Conservation (phyloP, 352 stramenopile species). For the Pythium sukuiense region DNA sequence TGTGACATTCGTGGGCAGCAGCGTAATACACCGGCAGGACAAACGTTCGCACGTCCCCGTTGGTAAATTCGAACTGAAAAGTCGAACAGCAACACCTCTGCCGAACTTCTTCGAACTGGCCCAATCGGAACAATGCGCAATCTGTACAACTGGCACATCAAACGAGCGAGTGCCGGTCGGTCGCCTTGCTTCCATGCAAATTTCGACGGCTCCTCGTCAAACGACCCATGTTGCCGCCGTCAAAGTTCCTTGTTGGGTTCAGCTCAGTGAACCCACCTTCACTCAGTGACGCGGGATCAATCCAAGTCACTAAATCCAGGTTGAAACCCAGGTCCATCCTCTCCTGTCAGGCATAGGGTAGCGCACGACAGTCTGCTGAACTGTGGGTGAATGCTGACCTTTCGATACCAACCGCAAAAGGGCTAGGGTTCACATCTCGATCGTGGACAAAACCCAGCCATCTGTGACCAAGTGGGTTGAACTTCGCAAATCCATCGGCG, state of each 20-base stretch:
- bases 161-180: background rate
- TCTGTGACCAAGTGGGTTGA: constrained; percentile 32
- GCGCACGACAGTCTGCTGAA: constrained; percentile 27
- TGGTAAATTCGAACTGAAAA: background rate
- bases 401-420: constrained; percentile 15
- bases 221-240: background rate
- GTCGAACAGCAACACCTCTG: constrained; percentile 5
- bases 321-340: constrained; percentile 12
- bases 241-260: background rate
- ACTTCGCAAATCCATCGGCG: constrained; percentile 13
- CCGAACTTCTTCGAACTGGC: constrained; percentile 5
- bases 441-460: constrained; percentile 19
- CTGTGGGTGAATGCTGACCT: constrained; percentile 28
- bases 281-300: constrained; percentile 17
- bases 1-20: constrained; percentile 22
- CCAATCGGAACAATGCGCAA: background rate
- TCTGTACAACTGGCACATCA: background rate
- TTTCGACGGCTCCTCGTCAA: constrained; percentile 6
- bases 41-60: background rate
- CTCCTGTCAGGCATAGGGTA: constrained; percentile 21
- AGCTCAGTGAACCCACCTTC: constrained; percentile 27
- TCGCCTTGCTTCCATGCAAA: background rate
- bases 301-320: constrained; percentile 29
- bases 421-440: constrained; percentile 17
- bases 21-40: constrained; percentile 6